A percentile compares a stretch with the other conserved stretches of the same genome.
Evolutionary conservation across 768 basidiomycete species (phyloP).

Genomic region (Royoungia palumana): DNA sequence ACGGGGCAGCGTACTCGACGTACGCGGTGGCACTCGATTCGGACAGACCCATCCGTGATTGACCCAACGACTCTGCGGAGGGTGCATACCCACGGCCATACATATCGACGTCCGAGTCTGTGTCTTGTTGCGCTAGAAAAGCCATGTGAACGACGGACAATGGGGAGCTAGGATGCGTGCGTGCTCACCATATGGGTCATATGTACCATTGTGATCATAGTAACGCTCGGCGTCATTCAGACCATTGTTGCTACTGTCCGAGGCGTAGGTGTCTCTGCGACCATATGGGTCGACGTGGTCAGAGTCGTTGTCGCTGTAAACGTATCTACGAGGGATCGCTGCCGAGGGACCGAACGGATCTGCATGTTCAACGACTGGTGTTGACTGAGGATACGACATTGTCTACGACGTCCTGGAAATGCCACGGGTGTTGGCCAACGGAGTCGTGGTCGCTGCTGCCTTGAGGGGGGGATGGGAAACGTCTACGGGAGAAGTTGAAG

Average conservation of each 20-base stretch:
- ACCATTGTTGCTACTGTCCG: constrained; percentile 64
- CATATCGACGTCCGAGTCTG: constrained; percentile 76
- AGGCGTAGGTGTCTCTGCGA: constrained; percentile 64
- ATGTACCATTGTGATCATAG: constrained; percentile 63
- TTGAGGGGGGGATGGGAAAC: constrained; percentile 1
- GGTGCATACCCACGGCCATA: constrained; percentile 66
- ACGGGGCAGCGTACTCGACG: constrained; percentile 54
- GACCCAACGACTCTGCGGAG: constrained; percentile 73
- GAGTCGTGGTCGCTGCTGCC: constrained; percentile 14
- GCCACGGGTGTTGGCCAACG: constrained; percentile 15
- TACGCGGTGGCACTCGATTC: constrained; percentile 72
- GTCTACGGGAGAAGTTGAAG: constrained; percentile 5
- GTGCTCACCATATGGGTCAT: constrained; percentile 59
- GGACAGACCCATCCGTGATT: constrained; percentile 56
- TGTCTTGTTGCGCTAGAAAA: constrained; percentile 66
- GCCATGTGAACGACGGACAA: constrained; percentile 7
- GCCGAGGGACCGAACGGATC: constrained; percentile 59
- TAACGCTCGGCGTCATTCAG: constrained; percentile 43
- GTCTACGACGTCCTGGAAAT: constrained; percentile 13
- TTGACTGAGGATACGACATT: constrained; percentile 52
- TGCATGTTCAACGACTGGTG: constrained; percentile 56
- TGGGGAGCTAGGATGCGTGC: neutral
- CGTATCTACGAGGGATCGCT: constrained; percentile 38
- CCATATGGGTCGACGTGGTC: constrained; percentile 62
- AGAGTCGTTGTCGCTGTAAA: constrained; percentile 75